A percentile compares a stretch with the other conserved stretches of the same genome.
Conservation (phyloP, 2,329 filamentous ascomycete species). For the Scopulariopsis brevicaulis region DNA sequence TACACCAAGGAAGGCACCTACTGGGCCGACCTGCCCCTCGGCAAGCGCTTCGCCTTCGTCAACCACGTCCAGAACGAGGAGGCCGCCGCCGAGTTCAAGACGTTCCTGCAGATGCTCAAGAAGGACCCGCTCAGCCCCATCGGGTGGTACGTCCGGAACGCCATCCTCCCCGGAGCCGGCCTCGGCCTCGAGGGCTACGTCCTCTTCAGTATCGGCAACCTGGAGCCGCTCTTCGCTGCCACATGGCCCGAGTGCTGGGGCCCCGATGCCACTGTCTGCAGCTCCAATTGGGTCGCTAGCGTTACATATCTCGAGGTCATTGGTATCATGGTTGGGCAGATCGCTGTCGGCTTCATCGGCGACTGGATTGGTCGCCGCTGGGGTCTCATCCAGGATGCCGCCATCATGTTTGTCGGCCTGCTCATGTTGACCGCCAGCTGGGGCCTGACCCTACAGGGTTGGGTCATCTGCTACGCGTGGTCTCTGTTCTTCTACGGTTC, state of each 20-base stretch:
- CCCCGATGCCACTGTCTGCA: constrained; percentile 49
- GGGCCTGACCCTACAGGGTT: constrained; percentile 78
- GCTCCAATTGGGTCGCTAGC: constrained; percentile 67
- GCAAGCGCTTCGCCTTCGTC: constrained; percentile 65
- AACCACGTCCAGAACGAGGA: constrained; percentile 61
- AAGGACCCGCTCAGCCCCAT: constrained; percentile 74
- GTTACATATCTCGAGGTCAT: constrained; percentile 79
- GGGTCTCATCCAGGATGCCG: constrained; percentile 90
- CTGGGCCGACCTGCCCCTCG: constrained; percentile 77
- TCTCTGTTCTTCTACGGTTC: constrained; percentile 65
- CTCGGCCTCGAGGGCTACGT: constrained; percentile 92
- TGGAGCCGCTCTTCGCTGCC: constrained; percentile 68
- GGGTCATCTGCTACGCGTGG: constrained; percentile 96
- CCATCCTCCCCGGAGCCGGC: constrained; percentile 84
- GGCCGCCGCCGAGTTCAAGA: constrained; percentile 51
- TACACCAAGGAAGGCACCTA: constrained; percentile 76
- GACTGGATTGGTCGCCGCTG: constrained; percentile 81
- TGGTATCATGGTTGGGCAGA: constrained; percentile 91
- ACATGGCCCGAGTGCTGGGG: constrained; percentile 75
- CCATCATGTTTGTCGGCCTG: constrained; percentile 87
- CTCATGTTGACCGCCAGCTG: constrained; percentile 86
- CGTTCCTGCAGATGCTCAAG: constrained; percentile 72
- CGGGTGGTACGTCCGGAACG: constrained; percentile 80
- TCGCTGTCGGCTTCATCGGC: constrained; percentile 65
- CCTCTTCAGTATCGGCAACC: constrained; percentile 91